Evolutionary conservation across 2,329 filamentous ascomycete species (phyloP), one percentile per base, ranked within the genome.

Genomic region (Onygenales sp.): DNA sequence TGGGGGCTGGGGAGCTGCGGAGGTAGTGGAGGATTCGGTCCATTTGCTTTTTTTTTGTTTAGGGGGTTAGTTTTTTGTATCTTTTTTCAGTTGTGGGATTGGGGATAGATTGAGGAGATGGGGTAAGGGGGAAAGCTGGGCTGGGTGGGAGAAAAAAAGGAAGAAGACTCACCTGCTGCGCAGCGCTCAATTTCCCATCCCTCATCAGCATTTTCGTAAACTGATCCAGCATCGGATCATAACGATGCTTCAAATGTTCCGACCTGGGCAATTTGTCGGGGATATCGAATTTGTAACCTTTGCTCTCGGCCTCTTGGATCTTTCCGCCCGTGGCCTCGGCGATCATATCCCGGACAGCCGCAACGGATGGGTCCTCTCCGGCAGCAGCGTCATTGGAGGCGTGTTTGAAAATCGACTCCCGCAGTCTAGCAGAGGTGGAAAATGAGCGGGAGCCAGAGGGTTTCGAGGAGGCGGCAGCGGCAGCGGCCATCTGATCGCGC

Each of bases 191-290:
- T 76, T 96, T 94, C 62, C 93, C 93, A 71, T 97, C 82, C 63
- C 78, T 78, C 92, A 97, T 98, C 58, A 98, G 72, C 61, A 95
- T 77, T 67, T 90, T 91, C 14, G 90, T 95, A 62, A 97, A 78
- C 74, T 96, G 93, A 59, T 86, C 77, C 47, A 97, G 77, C 7
- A 96, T 78, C 1, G 88, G 83, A 66, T 96, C 87, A 67, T 97
- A 95, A 64, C 93, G 83, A 66, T 88, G 78, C 70, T 90, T 87
- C 62, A 92, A 73, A 71, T 88, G 78, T 54, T 77, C 71, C 32
- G 77, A 74, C 54, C 79, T 78, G 8, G 85, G 80, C 51, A 90
- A 75, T 6, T 86, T 83, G 38, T 77, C 74, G 1, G 90, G 90
- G 58, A 89, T 73, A 3, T 81, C 82, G 64, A 89, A 96, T 66